Evolutionary conservation across 2,329 filamentous ascomycete species (phyloP), one percentile per base, ranked within the genome.

Genomic region (Daldinia sp.): DNA sequence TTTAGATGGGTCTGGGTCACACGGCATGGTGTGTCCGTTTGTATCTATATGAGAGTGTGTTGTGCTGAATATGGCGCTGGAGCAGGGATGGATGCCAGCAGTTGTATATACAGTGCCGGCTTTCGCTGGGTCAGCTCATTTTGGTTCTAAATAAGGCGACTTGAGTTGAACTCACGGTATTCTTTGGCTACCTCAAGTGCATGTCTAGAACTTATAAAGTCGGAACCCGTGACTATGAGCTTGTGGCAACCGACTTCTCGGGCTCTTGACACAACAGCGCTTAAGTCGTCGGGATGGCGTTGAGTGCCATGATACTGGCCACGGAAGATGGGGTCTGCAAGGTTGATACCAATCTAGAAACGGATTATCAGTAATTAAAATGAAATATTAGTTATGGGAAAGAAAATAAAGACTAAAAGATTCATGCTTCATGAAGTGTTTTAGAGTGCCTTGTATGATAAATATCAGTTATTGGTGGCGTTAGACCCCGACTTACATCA

Each of bases 11-110:
- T 87, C 79, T 15, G 87, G 81, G 44, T 89, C 88, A 67, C 85
- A 89, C 4, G 86, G 84, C 12, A 82, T 81, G 5, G 82, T 84
- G 73, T 86, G 83, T 54, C 82, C 82, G 55, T 82, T 67, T 6
- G 64, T 80, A 67, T 85, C 82, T 65, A 83, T 79, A 55, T 78
- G 81, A 26, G 81, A 76, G 55, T 83, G 82, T 4, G 80, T 77
- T 68, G 84, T 82, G 72, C 92, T 90, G 79, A 99, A 97, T 60
- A 92, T 88, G 70, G 91, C 88, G 73, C 92, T 93, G 71, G 89
- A 92, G 81, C 96, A 99, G 13, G 96, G 96, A 78, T 99, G 96
- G 48, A 99, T 93, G 71, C 96, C 96, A 9, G 97, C 90, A 1
- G 96, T 99, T 23, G 92, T 90, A 79, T 93, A 99, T 76, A 97